Base-by-base conservation (phyloP, 2,329 filamentous ascomycete genomes). In the Beauveria asiatica region DNA sequence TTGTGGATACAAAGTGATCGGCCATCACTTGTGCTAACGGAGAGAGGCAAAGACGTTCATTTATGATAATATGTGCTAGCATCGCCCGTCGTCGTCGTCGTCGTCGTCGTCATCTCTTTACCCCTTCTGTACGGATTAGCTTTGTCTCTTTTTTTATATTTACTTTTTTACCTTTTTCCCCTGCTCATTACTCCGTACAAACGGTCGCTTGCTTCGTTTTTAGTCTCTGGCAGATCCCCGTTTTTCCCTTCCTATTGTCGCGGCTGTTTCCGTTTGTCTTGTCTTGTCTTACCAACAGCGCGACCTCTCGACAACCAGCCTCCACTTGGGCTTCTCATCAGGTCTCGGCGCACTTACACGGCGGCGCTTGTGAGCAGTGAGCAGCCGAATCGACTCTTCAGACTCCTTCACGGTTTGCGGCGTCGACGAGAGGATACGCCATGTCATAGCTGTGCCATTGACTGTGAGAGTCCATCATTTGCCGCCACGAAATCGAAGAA, bases 1-100 rank as follows among this genome's bases (percentile, higher is more conserved):
- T 13, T 49, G 57, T 60, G 57, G 57, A 41, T 60, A 53, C 57
- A 41, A 50, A 58, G n/a, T 60, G 57, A 60, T 60, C 57, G 57
- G 37, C 57, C 39, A n/a, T 21, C 50, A 33, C 45, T 59, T 30
- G 25, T 55, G 50, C 46, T 46, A 30, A 39, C 27, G n/a, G 45
- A 46, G 27, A 53, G 27, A 44, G 50, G 57, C 39, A 46, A 17
- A 53, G 27, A 44, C 33, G 57, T 46, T 60, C 57, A 60, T 55
- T 60, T 60, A 60, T 60, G 30, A 60, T 60, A 46, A 53, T 49
- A 37, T 49, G 33, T 37, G 37, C 57, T 46, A 23, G 41, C 21
- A 46, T 33, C 57, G 25, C 57, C 57, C 57, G 33, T 37, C 33
- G 39, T 51, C 50, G 21, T 33, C 50, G 30, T 53, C 49, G n/a